phyloP scores from a whole-genome alignment of 495 filamentous ascomycete genomes.

The Corynascus novoguineensis region DNA sequence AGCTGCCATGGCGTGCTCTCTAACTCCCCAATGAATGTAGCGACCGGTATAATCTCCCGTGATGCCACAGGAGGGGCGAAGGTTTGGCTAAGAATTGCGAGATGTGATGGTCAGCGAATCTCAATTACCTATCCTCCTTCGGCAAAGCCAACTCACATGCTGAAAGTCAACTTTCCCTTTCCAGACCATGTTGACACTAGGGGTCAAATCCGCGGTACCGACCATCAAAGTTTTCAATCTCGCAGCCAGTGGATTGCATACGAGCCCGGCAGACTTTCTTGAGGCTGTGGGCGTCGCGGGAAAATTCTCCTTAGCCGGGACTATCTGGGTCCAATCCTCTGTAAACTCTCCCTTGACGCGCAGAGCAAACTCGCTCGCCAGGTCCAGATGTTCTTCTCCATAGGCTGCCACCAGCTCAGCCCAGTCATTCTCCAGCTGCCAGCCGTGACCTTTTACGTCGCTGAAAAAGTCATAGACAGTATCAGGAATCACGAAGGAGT shows the following conservation, averaged over 20 bases:
- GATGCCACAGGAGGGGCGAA: slow-evolving; percentile 42
- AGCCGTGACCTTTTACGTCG: slow-evolving; percentile 37
- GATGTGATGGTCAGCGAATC: not conserved
- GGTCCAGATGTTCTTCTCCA: slow-evolving; percentile 37
- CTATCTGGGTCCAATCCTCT: slow-evolving; percentile 10
- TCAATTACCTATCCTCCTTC: too few relatives aligned
- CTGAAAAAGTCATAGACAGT: slow-evolving; percentile 47
- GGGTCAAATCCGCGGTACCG: slow-evolving; percentile 54
- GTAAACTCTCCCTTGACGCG: slow-evolving; percentile 43
- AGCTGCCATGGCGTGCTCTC: slow-evolving; percentile 50
- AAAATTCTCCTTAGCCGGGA: slow-evolving; percentile 41
- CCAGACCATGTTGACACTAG: slow-evolving; percentile 54
- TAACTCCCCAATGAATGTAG: slow-evolving; percentile 51
- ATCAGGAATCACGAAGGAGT: slow-evolving; percentile 44
- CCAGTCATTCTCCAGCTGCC: slow-evolving; percentile 42
- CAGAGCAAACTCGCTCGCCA: slow-evolving; percentile 43
- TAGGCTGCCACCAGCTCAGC: slow-evolving; percentile 41
- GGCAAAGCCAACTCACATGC: not conserved
- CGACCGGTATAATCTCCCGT: slow-evolving; percentile 48
- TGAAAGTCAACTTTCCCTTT: slow-evolving; percentile 28
- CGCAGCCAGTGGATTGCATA: not conserved
- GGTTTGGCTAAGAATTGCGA: not conserved
- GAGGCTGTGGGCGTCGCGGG: slow-evolving; percentile 23
- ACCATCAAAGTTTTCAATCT: slow-evolving; percentile 51
- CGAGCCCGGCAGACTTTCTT: slow-evolving; percentile 1